Evolutionary conservation across 768 basidiomycete genomes (phyloP).

Genomic region (Naematelia aurantialba): DNA sequence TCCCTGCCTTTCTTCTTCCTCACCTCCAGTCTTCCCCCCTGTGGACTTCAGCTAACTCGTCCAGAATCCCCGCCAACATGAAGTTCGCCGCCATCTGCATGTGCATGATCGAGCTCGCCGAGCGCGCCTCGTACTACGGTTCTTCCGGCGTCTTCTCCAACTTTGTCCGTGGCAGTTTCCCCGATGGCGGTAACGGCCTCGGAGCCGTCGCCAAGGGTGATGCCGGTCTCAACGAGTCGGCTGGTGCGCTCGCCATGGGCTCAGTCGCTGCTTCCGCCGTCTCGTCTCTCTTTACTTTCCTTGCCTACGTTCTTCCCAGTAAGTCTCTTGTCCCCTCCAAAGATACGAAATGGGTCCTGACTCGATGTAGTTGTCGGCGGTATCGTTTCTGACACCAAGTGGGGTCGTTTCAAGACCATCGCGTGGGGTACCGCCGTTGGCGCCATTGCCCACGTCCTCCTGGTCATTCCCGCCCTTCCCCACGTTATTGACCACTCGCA

Average conservation of each 20-base stretch:
- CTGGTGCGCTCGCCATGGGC: constrained; percentile 46
- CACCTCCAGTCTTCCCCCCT: neutral
- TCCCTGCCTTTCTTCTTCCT: neutral
- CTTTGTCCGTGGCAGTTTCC: constrained; percentile 43
- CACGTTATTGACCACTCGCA: constrained; percentile 28
- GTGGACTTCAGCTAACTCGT: neutral
- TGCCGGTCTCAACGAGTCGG: constrained; percentile 26
- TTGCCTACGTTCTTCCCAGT: constrained; percentile 33
- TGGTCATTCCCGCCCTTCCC: constrained; percentile 47
- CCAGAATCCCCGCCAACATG: constrained; percentile 17
- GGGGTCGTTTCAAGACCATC: constrained; percentile 48
- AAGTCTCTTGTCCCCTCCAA: neutral
- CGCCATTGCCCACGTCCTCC: constrained; percentile 41
- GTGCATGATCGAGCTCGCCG: constrained; percentile 49
- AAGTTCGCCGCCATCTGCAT: constrained; percentile 43
- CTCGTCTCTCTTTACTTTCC: constrained; percentile 39
- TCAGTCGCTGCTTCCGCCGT: constrained; percentile 35
- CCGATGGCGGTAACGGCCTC: constrained; percentile 40
- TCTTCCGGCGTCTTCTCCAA: constrained; percentile 39
- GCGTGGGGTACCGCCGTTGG: constrained; percentile 38
- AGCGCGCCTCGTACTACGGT: constrained; percentile 47
- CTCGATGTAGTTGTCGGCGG: constrained; percentile 30
- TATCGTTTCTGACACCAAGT: constrained; percentile 47
- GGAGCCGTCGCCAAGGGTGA: constrained; percentile 38
- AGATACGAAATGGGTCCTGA: neutral